Evolutionary conservation across 129 eudicot species (phyloP).

Genomic region (Tagetes patula): DNA sequence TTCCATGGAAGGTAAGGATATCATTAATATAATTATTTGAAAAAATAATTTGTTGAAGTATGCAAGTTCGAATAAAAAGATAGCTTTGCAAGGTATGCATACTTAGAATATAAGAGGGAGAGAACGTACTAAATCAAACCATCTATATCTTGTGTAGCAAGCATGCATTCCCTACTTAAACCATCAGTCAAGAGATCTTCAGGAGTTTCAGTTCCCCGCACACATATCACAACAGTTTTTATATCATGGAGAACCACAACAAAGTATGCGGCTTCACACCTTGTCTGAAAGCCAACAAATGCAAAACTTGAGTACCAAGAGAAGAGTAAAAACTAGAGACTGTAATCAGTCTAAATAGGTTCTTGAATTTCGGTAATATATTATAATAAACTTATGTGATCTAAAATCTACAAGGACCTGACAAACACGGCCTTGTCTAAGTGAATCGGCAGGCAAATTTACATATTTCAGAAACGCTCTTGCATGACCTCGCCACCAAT

Average conservation of each 20-base stretch:
- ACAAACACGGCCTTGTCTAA: slow-evolving; percentile 72
- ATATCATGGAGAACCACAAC: slow-evolving; percentile 59
- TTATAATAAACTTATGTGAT: background rate
- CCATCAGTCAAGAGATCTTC: slow-evolving; percentile 82
- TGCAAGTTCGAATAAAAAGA: background rate
- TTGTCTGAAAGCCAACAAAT: slow-evolving; percentile 37
- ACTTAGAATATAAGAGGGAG: background rate
- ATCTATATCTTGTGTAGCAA: slow-evolving; percentile 52
- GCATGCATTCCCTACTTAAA: slow-evolving; percentile 58
- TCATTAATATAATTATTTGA: background rate
- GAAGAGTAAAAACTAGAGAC: background rate
- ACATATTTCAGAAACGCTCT: slow-evolving; percentile 60
- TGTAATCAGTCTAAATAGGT: slow-evolving; percentile 3
- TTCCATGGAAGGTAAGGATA: background rate
- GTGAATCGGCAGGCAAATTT: slow-evolving; percentile 48
- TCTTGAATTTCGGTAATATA: background rate
- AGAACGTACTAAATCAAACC: slow-evolving; percentile 53
- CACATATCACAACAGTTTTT: slow-evolving; percentile 58
- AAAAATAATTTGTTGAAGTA: background rate
- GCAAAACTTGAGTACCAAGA: background rate
- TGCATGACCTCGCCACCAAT: slow-evolving; percentile 92
- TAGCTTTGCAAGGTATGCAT: slow-evolving; percentile 4
- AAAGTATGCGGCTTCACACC: slow-evolving; percentile 75
- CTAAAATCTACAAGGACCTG: slow-evolving; percentile 43
- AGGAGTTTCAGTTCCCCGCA: slow-evolving; percentile 82